Evolutionary conservation across 495 filamentous ascomycete genomes (phyloP), one percentile per base, ranked within the genome.

Genomic region (Penicillium bialowiezense): DNA sequence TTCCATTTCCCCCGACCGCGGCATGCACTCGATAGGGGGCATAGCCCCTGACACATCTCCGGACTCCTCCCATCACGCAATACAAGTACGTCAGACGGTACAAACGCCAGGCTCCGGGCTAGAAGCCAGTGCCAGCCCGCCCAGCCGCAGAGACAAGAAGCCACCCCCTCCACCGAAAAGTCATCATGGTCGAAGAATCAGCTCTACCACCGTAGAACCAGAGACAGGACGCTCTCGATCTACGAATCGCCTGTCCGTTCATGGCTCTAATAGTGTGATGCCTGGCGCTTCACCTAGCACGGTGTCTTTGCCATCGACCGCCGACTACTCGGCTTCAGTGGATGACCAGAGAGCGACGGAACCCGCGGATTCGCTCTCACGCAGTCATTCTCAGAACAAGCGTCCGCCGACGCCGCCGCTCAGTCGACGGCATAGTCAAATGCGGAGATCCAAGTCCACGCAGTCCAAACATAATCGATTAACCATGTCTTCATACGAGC

Each of bases 131-230:
- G 68, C 70, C 29, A 62, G 67, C 15, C 72, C 68, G 14, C 67
- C 64, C 34, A 20, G 12, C 34, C 58, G 34, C 40, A 45, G 60
- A 60, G 51, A 68, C 31, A 74, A 72, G 54, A 72, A 72, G 49
- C 73, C 75, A 13, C 77, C 81, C 8, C 80, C 81, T 13, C 77
- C 80, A 19, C 84, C 85, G 2, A 83, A 69, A 55, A 84, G 76
- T 33, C 78, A 84, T 46, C 85, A 87, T 67, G 86, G 86, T 5
- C 86, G 83, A 60, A 66, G 81, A n/a, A 86, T 89, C 35, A 80
- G 70, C 52, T 26, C 56, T 39, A 58, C 56, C 41, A 36, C 57
- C 12, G 52, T 60, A 34, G 58, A 71, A 10, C 37, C 63, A 19
- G 51, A 60, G 12, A 38, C 54, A 17, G 51, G 54, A 40, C 50